Evolutionary conservation across 1,284 basidiomycete species (phyloP), one percentile per base, ranked within the genome.

Genomic region (Tylopilus sp.): DNA sequence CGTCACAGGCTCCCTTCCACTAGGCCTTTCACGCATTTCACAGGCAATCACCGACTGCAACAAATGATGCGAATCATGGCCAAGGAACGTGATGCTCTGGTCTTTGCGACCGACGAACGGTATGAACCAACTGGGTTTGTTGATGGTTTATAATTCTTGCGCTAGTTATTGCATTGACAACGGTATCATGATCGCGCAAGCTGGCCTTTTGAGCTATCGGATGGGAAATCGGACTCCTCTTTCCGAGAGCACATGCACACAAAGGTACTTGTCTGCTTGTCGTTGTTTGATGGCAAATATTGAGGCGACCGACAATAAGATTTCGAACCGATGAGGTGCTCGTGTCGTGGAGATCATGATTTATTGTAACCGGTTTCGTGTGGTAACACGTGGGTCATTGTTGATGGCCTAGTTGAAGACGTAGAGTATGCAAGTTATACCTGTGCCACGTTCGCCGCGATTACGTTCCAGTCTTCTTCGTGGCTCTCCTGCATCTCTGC

Each of bases 11-110:
- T 33, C 12, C 6, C n/a, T 10, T 40, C 29, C 1, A 11, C 11
- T 13, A 34, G 12, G 2, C 9, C 23, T 46, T 21, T 50, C 4
- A 59, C 21, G 11, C 7, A 23, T 23, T 35, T 38, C 10, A 25
- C 55, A 95, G 92, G 88, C 63, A 99, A 99, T 61, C 81, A 82
- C 61, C 76, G 96, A 44, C 71, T 99, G 41, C 97, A 99, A 71
- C 82, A 96, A 55, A 99, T 99, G 97, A 99, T 99, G 97, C 88
- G 86, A 13, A 84, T 92, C 54, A 99, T 99, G 97, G 92, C 92
- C 1, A 66, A 75, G 52, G 97, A 99, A 68, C 81, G 97, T 19
- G 84, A 81, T 30, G 97, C 96, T 0, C 81, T 79, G 43, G 87
- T 99, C 8, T 99, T 97, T 69, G 93, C 94, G 0, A 99, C 92